Conservation (phyloP, 306 rosid genomes). For the Comarum palustre region DNA sequence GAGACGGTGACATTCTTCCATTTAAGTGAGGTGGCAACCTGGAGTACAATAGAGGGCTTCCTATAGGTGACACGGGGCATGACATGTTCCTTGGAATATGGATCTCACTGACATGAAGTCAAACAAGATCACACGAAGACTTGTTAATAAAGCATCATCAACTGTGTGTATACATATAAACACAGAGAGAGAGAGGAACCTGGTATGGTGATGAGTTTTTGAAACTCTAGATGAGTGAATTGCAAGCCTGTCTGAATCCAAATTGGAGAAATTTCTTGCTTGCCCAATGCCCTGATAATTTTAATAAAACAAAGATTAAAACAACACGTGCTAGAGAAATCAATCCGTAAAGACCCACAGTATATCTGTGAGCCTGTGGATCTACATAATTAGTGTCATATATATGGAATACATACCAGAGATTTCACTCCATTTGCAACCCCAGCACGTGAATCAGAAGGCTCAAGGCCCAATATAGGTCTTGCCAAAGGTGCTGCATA, state of each 20-base stretch:
- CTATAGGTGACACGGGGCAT: constrained; percentile 96
- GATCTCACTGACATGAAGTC: constrained; percentile 61
- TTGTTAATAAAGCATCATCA: constrained; percentile 8
- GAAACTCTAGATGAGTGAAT: constrained; percentile 84
- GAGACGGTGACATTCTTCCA: constrained; percentile 93
- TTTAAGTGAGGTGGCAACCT: constrained; percentile 85
- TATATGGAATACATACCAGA: constrained; percentile 44
- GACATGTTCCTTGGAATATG: constrained; percentile 78
- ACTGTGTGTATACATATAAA: neutral
- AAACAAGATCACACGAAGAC: constrained; percentile 38
- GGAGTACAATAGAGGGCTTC: constrained; percentile 93
- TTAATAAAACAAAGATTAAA: neutral
- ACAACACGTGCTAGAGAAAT: neutral
- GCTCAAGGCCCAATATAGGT: constrained; percentile 45
- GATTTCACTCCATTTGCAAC: constrained; percentile 61
- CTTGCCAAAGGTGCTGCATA: constrained; percentile 63
- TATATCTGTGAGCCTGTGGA: neutral
- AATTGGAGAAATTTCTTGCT: constrained; percentile 44
- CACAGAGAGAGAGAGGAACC: constrained; percentile 49
- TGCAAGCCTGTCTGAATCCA: constrained; percentile 88
- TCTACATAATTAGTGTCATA: neutral
- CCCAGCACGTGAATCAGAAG: constrained; percentile 48
- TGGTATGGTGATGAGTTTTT: constrained; percentile 58
- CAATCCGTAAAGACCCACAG: neutral
- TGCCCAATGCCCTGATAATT: constrained; percentile 67